Conservation (phyloP, 2,329 filamentous ascomycete genomes). For the Neonectria neomacrospora region DNA sequence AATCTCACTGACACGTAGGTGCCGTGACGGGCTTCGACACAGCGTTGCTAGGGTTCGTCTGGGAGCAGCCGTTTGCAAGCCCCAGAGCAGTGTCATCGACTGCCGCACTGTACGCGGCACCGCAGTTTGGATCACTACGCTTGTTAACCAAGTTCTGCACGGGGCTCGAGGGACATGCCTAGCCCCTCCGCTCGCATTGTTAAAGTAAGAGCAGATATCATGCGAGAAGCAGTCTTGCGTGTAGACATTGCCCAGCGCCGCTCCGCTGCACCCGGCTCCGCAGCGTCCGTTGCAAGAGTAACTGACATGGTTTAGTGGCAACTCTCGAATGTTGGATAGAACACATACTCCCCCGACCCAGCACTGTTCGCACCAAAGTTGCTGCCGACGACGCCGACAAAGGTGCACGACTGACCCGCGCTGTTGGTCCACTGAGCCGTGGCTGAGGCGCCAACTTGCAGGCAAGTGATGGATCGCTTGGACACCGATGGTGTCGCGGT, state of each 20-base stretch:
- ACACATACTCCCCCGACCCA: constrained; percentile 56
- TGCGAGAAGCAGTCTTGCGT: constrained; percentile 63
- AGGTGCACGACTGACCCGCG: constrained; percentile 55
- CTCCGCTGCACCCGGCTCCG: constrained; percentile 57
- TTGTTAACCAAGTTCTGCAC: constrained; percentile 1
- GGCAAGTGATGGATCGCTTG: constrained; percentile 37
- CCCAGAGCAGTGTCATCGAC: constrained; percentile 57
- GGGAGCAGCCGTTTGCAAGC: constrained; percentile 46
- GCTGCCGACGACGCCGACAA: constrained; percentile 57
- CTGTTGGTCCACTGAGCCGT: constrained; percentile 60
- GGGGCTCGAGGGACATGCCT: constrained; percentile 44
- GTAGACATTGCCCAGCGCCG: constrained; percentile 58
- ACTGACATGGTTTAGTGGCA: constrained; percentile 41
- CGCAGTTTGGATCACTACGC: constrained; percentile 59
- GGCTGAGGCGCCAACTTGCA: constrained; percentile 47
- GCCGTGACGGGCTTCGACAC: constrained; percentile 41
- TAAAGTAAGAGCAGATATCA: constrained; percentile 63
- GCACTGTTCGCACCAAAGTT: constrained; percentile 58
- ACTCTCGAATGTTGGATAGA: fast-evolving
- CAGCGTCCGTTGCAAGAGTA: constrained; percentile 63
- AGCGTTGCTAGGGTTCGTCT: constrained; percentile 48
- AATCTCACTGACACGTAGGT: constrained; percentile 43
- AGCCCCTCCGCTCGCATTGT: constrained; percentile 58
- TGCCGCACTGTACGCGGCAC: constrained; percentile 55
- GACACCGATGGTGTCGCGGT: constrained; percentile 27